A percentile compares a stretch with the other conserved stretches of the same genome.
These are phyloP conservation scores for Yueomyces sinensis DNA, from an alignment of 805 yeast species.

Conservation along the genomic window DNA sequence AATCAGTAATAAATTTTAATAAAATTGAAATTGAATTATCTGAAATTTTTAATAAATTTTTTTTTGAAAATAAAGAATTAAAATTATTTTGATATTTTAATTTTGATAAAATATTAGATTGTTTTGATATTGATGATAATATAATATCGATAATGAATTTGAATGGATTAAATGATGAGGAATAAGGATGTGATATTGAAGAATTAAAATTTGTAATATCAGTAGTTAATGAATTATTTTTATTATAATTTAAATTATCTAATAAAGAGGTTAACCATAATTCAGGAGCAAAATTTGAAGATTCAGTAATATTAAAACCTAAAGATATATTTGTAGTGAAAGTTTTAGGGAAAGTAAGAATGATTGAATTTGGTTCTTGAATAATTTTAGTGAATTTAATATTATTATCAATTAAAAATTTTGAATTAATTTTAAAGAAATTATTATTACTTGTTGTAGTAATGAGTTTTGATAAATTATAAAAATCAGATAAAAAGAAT, in stretches of 20 bases:
- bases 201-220: constrained; percentile 36
- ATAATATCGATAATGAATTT: neutral
- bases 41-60: too few species aligned
- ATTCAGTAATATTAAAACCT: constrained; percentile 46
- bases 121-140: too few species aligned
- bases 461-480: constrained; percentile 8
- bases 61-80: too few species aligned
- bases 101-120: too few species aligned
- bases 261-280: constrained; percentile 34
- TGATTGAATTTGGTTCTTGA: constrained; percentile 51
- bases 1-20: too few species aligned
- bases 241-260: too few species aligned
- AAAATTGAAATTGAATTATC: too few species aligned
- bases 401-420: constrained; percentile 31
- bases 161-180: too few species aligned
- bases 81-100: too few species aligned
- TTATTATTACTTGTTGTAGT: constrained; percentile 11
- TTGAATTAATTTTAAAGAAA: constrained; percentile 31
- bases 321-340: constrained; percentile 39
- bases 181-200: too few species aligned
- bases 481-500: constrained; percentile 1
- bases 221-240: constrained; percentile 38
- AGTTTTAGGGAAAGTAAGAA: constrained; percentile 43
- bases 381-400: constrained; percentile 33
- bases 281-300: constrained; percentile 41